Evolutionary conservation across 2,329 filamentous ascomycete species (phyloP), one percentile per base, ranked within the genome.

Genomic region (Lasiodiplodia citricola): DNA sequence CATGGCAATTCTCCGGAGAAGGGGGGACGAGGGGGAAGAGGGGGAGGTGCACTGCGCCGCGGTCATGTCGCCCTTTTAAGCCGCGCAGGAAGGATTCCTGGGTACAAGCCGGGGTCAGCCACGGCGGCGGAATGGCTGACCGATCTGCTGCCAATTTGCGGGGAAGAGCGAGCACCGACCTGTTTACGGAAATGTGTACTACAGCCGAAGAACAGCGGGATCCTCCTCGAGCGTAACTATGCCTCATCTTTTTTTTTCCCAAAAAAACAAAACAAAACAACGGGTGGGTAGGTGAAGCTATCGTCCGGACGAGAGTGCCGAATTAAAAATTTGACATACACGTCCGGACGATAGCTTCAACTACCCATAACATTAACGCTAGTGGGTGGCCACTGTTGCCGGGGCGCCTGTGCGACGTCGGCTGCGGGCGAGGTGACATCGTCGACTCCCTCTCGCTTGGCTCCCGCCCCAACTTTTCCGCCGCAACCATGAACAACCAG

Each of bases 401-500:
- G 28, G 28, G 28, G 28, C 28, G 47, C 23, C 35, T 28, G 41
- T 41, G 28, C 37, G 35, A n/a, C 58, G 35, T 21, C 18, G 18
- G 4, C 10, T 47, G 41, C 44, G 25, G 16, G 58, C 21, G 57
- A 51, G 11, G 44, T 66, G 31, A 55, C 31, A 25, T 55, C 47
- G 62, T 41, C 47, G 37, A 23, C 38, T 50, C 14, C 25, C 37
- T 54, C 50, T 47, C 41, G 28, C 52, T 35, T 56, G 52, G 52
- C 52, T 25, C 52, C 18, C 55, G 4, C 16, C 25, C 58, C 6
- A 14, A 50, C 62, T 16, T 44, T 44, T 70, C 54, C n/a, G 14
- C n/a, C 55, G 56, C 28, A 69, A 71, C 67, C 68, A 98, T 99
- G 96, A 97, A 98, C 79, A 98, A 98, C 85, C 89, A 94, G 54